A percentile compares a stretch with the other conserved stretches of the same genome.
phyloP scores from a whole-genome alignment of 2,329 filamentous ascomycete genomes.

The Ciborinia camelliae region DNA sequence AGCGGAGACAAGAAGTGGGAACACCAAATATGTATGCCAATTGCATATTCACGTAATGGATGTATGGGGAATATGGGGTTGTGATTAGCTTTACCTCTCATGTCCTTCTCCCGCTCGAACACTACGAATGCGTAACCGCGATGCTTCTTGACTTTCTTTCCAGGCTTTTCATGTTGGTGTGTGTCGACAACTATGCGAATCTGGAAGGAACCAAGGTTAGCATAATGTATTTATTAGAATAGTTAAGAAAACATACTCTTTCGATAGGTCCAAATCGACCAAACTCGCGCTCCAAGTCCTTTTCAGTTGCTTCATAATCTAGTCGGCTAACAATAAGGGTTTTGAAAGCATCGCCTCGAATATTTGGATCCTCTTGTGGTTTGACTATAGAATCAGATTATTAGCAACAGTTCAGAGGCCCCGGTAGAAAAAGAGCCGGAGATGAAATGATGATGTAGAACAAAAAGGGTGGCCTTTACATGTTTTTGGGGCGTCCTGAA shows the following conservation, averaged over 20 bases:
- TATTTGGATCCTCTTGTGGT: slow-evolving; percentile 79
- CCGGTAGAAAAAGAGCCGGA: too few species aligned
- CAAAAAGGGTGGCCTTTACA: slow-evolving; percentile 36
- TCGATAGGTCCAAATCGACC: slow-evolving; percentile 92
- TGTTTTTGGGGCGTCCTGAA: slow-evolving; percentile 34
- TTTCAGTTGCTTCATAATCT: slow-evolving; percentile 82
- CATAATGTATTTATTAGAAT: not conserved
- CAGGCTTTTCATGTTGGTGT: slow-evolving; percentile 63
- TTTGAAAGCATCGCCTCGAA: slow-evolving; percentile 90
- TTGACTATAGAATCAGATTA: slow-evolving; percentile 56
- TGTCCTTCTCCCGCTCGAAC: slow-evolving; percentile 95
- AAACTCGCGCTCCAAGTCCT: slow-evolving; percentile 91
- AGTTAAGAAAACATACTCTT: slow-evolving; percentile 55
- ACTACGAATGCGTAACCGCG: slow-evolving; percentile 95
- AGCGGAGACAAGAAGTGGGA: slow-evolving; percentile 40
- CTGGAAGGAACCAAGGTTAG: slow-evolving; percentile 43
- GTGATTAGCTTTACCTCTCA: slow-evolving; percentile 81
- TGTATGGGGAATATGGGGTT: slow-evolving; percentile 39
- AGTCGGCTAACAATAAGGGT: slow-evolving; percentile 90
- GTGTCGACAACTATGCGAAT: slow-evolving; percentile 85
- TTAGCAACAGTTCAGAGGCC: slow-evolving; percentile 23
- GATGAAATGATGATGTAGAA: slow-evolving; percentile 30
- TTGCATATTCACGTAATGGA: slow-evolving; percentile 26
- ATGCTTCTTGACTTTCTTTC: slow-evolving; percentile 78
- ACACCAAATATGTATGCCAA: slow-evolving; percentile 46